Base-by-base conservation (phyloP, 2,329 filamentous ascomycete species). In the Monosporascus ibericus region DNA sequence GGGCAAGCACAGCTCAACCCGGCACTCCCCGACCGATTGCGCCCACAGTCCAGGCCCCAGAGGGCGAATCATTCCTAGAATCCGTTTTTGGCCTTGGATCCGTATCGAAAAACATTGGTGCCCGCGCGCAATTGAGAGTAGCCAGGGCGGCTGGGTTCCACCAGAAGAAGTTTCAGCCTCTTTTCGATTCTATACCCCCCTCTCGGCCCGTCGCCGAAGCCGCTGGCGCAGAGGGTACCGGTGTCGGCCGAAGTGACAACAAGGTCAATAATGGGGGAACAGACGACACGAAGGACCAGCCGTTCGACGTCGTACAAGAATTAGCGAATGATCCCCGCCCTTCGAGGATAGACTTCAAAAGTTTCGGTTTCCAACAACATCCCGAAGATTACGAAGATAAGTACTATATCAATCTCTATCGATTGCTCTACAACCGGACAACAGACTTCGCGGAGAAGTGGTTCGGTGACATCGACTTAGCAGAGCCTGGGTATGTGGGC, bases 371-470 rank as follows among this genome's bases (percentile, higher is more conserved):
- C 24, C 2, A 9, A 2, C 44, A 47, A 38, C 64, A 65, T 37
- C 54, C 60, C 17, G 44, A 20, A 2, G 59, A 64, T 40, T 64
- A 63, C 27, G 48, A 54, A 30, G 57, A 66, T 36, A 22, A 53
- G 1, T 69, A 63, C 40, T 66, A 55, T 52, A 40, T n/a, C 27
- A 18, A 6, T 11, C 58, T 57, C 51, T 70, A 67, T 46, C 6
- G 38, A 4, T 57, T 64, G 15, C 49, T 74, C 11, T 70, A 63
- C 42, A 8, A 55, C 3, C 54, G 55, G 39, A 51, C 64, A 5
- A 50, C 55, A 15, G 49, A 55, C 4, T 64, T 71, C 40, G 57
- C 53, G 17, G 48, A 55, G 25, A 49, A 38, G 36, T 66, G 63
- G 49, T 72, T 73, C 54, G 63, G 42, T 18, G 48, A 37, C 14